Percentiles rank a stretch among this genome's conserved stretches.
Evolutionary conservation across 306 rosid species (phyloP).

Genomic region (Gastrolobium bilobum): DNA sequence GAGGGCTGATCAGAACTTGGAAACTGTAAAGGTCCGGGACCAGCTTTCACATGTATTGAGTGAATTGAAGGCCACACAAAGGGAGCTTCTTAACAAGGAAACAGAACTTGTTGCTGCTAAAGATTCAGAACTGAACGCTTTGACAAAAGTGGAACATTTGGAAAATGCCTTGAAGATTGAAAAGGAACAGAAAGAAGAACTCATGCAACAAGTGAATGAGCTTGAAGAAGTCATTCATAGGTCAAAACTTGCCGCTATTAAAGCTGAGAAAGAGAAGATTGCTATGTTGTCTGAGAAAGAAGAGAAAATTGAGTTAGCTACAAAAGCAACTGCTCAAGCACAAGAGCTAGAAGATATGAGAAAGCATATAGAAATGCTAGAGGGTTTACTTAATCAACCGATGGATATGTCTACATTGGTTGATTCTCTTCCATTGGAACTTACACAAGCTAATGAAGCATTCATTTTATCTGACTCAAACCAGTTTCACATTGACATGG

Average conservation of each 20-base stretch:
- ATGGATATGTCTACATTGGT: slow-evolving; percentile 36
- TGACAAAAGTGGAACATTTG: slow-evolving; percentile 48
- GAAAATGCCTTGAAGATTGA: slow-evolving; percentile 54
- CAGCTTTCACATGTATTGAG: slow-evolving; percentile 58
- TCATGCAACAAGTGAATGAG: slow-evolving; percentile 61
- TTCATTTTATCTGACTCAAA: slow-evolving; percentile 40
- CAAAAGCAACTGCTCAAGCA: slow-evolving; percentile 46
- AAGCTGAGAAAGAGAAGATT: slow-evolving; percentile 58
- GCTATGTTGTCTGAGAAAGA: slow-evolving; percentile 60
- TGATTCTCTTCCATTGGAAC: slow-evolving; percentile 49
- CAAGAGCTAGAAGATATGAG: slow-evolving; percentile 54
- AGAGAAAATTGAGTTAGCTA: slow-evolving; percentile 58
- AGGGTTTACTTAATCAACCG: slow-evolving; percentile 50
- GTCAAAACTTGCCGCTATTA: slow-evolving; percentile 53
- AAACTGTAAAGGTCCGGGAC: slow-evolving; percentile 47
- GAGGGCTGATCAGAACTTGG: slow-evolving; percentile 56
- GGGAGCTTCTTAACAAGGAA: slow-evolving; percentile 67
- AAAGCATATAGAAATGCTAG: slow-evolving; percentile 47
- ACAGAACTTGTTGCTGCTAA: slow-evolving; percentile 62
- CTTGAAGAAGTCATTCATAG: slow-evolving; percentile 55
- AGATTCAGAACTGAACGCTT: slow-evolving; percentile 61
- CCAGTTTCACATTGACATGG: slow-evolving; percentile 52
- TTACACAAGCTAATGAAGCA: slow-evolving; percentile 42
- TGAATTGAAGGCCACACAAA: slow-evolving; percentile 64
- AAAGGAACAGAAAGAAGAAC: slow-evolving; percentile 59